Conservation (phyloP, 345 rosid genomes). For the Eucalyptus sp. region DNA sequence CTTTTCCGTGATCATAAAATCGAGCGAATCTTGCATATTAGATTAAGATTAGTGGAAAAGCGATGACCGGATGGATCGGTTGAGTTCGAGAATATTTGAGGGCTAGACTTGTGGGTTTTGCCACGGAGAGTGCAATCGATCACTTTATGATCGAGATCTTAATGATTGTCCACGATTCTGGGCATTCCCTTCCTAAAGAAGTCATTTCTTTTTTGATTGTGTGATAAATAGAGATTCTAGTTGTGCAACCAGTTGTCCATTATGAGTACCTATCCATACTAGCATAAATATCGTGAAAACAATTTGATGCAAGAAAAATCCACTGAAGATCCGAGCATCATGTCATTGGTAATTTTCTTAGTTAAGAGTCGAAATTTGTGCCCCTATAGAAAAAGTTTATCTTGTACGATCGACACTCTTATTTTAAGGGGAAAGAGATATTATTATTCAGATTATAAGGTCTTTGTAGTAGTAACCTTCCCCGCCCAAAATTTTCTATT, state of each 20-base stretch:
- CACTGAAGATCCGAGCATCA: rapidly evolving
- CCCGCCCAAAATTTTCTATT: too few relatives aligned
- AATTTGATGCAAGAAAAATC: not conserved
- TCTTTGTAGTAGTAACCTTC: too few relatives aligned
- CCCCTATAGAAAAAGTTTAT: not conserved
- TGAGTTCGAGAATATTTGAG: not conserved
- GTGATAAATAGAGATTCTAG: not conserved
- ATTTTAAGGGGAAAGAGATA: not conserved
- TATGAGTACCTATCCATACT: not conserved
- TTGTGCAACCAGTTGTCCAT: rapidly evolving
- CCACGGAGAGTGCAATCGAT: not conserved
- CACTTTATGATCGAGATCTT: rapidly evolving
- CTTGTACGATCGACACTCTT: not conserved
- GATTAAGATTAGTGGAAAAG: not conserved
- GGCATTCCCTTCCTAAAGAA: not conserved
- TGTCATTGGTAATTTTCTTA: not conserved
- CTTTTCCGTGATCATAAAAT: not conserved
- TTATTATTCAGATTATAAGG: not conserved
- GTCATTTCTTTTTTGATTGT: rapidly evolving
- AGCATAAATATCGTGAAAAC: not conserved
- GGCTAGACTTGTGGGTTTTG: not conserved
- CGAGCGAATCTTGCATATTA: not conserved
- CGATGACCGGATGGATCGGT: rapidly evolving
- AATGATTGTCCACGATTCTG: not conserved
- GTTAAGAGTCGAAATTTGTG: not conserved